These are phyloP conservation scores for Phlebopus sp. DNA, from an alignment of 1,284 basidiomycete species.

Conservation along the genomic window DNA sequence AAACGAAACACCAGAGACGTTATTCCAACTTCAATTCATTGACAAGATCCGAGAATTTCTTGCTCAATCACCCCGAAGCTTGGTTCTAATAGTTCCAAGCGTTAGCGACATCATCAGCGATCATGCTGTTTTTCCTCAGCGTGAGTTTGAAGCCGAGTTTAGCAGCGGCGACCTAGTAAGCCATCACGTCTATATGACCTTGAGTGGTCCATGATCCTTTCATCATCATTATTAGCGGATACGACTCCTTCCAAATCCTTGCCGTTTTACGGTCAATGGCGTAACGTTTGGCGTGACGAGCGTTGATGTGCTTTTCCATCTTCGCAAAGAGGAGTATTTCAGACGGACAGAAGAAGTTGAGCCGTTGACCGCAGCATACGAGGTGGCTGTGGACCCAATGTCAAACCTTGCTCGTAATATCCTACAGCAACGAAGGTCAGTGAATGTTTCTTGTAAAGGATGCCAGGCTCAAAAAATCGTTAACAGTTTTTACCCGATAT, in stretches of 20 bases:
- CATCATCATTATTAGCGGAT: constrained; percentile 61
- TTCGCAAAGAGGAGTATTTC: constrained; percentile 82
- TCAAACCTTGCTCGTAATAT: constrained; percentile 77
- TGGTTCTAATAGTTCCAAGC: constrained; percentile 78
- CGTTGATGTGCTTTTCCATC: constrained; percentile 86
- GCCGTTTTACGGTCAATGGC: constrained; percentile 82
- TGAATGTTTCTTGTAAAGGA: neutral
- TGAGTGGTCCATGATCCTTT: constrained; percentile 2
- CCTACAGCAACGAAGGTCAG: constrained; percentile 81
- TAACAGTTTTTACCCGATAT: constrained; percentile 89
- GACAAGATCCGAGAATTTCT: constrained; percentile 60
- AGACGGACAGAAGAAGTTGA: constrained; percentile 69
- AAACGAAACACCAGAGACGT: constrained; percentile 57
- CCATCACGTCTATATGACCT: constrained; percentile 3
- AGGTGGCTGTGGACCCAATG: constrained; percentile 68
- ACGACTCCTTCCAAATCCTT: constrained; percentile 83
- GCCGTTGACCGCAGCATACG: constrained; percentile 39
- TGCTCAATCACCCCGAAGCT: constrained; percentile 61
- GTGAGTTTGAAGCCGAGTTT: constrained; percentile 54
- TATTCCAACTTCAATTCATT: constrained; percentile 73
- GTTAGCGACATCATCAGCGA: constrained; percentile 77
- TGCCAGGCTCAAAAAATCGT: constrained; percentile 4
- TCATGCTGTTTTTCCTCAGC: constrained; percentile 88
- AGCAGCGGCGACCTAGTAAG: constrained; percentile 50
- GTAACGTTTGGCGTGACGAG: constrained; percentile 77